These are phyloP conservation scores for Mortierella sp. DNA, from an alignment of 371 early-diverging fungal species.

Conservation along the genomic window DNA sequence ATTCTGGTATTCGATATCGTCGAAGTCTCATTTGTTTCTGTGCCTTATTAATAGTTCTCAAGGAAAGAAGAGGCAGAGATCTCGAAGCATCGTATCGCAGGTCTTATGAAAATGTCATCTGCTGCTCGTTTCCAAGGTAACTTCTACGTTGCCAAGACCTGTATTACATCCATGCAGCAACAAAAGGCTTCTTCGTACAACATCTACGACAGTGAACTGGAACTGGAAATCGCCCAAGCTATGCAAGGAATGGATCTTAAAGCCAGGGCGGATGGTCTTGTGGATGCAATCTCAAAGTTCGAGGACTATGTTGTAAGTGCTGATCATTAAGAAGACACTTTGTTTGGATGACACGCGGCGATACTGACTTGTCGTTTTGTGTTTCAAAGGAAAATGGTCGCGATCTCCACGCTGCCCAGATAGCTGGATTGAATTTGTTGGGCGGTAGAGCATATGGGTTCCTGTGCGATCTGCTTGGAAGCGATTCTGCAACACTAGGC, in stretches of 20 bases:
- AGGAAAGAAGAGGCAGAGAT: conserved; percentile 19
- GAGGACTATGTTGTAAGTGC: conserved; percentile 32
- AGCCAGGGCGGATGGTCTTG: conserved; percentile 14
- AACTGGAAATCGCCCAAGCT: conserved; percentile 25
- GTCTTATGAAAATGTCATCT: conserved; percentile 52
- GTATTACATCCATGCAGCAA: conserved; percentile 43
- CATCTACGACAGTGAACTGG: conserved; percentile 25
- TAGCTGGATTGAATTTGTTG: conserved; percentile 19
- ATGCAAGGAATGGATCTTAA: conserved; percentile 7
- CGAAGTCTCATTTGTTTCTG: neutral
- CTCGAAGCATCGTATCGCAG: conserved; percentile 23
- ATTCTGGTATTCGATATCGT: neutral
- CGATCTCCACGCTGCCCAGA: conserved; percentile 9
- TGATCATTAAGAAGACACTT: too few relatives aligned
- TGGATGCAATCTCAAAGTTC: conserved; percentile 20
- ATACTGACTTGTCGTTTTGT: neutral
- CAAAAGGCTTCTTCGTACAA: conserved; percentile 25
- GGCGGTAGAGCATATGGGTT: conserved; percentile 31
- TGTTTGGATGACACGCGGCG: too few relatives aligned
- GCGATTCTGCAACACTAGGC: neutral
- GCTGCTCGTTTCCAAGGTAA: conserved; percentile 71
- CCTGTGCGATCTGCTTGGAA: conserved; percentile 32
- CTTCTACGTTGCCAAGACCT: conserved; percentile 58
- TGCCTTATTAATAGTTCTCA: conserved; percentile 13
- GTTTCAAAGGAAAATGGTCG: conserved; percentile 2